Evolutionary conservation across 345 rosid genomes (phyloP), one percentile per base, ranked within the genome.

Genomic region (Stellera chamaejasme): DNA sequence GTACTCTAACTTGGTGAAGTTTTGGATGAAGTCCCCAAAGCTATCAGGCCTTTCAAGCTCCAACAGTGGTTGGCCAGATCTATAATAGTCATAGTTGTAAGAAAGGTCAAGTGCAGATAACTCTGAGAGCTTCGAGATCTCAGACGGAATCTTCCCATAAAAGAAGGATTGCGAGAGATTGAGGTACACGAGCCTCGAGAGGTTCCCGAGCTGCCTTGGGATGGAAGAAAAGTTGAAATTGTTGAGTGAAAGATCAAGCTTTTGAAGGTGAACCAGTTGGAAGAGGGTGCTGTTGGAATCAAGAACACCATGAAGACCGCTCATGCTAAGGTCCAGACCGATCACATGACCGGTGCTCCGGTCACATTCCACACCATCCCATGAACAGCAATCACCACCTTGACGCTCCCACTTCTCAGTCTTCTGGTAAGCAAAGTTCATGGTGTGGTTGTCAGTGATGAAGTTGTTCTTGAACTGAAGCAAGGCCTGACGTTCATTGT

Each of bases 91-190:
- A 49, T 9, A 13, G 48, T 51, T 62, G 1, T 3, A 0, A 23
- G 72, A 61, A 10, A 68, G 43, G 49, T 69, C 73, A 27, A 69
- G 58, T 4, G 43, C 52, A 13, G 56, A 41, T 58, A 63, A 62
- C 25, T 57, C 52, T 48, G 59, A 50, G 28, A 68, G 46, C 28
- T 48, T 43, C 4, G 60, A 53, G 11, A 68, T 43, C 13, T 45
- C 59, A 13, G 11, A 32, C 23, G 72, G 72, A 10, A 68, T 48
- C 19, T 52, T 59, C 12, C 67, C 68, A 10, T 43, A 23, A 25
- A 61, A 50, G 10, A 11, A 28, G 23, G 61, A 67, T 0, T 5
- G 0, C 15, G 55, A 61, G 12, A 61, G 62, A 53, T 61, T 8
- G 26, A 68, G 56, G 23, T 59, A 45, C 16, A 26, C 50, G 2